phyloP scores from a whole-genome alignment of 305 asterid genomes.

The Fraxinus velutina region DNA sequence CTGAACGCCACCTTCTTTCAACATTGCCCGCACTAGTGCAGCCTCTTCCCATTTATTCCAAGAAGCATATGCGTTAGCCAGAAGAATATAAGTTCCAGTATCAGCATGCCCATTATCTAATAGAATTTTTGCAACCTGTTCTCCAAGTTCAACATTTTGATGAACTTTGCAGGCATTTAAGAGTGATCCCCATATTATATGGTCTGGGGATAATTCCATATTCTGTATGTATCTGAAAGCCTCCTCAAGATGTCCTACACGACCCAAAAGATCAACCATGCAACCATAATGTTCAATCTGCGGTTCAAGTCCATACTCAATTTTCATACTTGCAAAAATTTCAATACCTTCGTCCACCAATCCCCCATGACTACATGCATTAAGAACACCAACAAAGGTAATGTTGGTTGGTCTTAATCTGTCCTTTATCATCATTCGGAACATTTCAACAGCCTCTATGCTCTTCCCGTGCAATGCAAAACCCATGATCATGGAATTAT shows the following conservation, averaged over 20 bases:
- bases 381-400: slow-evolving; percentile 46
- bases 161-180: slow-evolving; percentile 51
- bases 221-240: slow-evolving; percentile 37
- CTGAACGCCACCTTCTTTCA: slow-evolving; percentile 37
- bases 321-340: slow-evolving; percentile 38
- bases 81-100: slow-evolving; percentile 35
- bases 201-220: slow-evolving; percentile 37
- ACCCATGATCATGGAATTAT: slow-evolving; percentile 51
- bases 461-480: slow-evolving; percentile 48
- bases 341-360: slow-evolving; percentile 39
- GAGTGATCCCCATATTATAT: slow-evolving; percentile 49
- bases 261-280: slow-evolving; percentile 59
- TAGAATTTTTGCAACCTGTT: slow-evolving; percentile 31
- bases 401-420: slow-evolving; percentile 40
- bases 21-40: slow-evolving; percentile 28
- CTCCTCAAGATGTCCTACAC: slow-evolving; percentile 49
- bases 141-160: slow-evolving; percentile 38
- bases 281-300: slow-evolving; percentile 56
- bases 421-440: slow-evolving; percentile 35
- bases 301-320: slow-evolving; percentile 33
- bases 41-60: slow-evolving; percentile 46
- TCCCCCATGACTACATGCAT: slow-evolving; percentile 59
- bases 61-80: slow-evolving; percentile 44
- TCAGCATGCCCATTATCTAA: slow-evolving; percentile 28
- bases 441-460: slow-evolving; percentile 34